These are phyloP conservation scores for Mortierella hygrophila DNA, from an alignment of 192 early-diverging fungal species.

Conservation along the genomic window DNA sequence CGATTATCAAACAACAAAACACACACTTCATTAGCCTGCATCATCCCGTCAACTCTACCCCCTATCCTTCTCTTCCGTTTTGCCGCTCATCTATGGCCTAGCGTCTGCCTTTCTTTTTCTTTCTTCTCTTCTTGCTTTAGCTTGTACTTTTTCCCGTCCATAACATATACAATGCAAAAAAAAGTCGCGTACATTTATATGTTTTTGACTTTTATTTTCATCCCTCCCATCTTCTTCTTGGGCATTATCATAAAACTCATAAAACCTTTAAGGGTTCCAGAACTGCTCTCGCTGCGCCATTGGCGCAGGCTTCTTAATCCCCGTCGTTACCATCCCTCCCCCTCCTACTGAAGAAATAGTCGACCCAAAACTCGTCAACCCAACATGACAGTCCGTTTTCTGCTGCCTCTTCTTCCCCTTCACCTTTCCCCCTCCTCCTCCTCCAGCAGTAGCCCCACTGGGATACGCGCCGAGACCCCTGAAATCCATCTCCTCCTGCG, in stretches of 20 bases:
- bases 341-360: background rate
- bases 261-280: slow-evolving; percentile 21
- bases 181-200: too few species aligned
- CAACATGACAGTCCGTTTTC: slow-evolving; percentile 16
- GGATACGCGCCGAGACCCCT: background rate
- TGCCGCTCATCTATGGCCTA: too few species aligned
- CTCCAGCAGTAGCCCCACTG: background rate
- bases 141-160: too few species aligned
- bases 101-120: too few species aligned
- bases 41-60: too few species aligned
- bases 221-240: too few species aligned
- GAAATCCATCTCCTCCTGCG: background rate
- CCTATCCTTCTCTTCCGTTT: too few species aligned
- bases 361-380: slow-evolving; percentile 17
- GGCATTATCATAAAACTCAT: background rate
- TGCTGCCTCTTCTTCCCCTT: background rate
- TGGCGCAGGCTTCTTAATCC: background rate
- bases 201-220: too few species aligned
- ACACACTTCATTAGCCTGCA: too few species aligned
- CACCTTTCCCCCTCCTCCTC: background rate
- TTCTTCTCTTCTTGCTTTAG: too few species aligned
- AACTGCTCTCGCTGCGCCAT: slow-evolving; percentile 25
- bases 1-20: too few species aligned
- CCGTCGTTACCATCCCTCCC: background rate
- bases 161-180: too few species aligned